Evolutionary conservation across 2,329 filamentous ascomycete species (phyloP).

Genomic region (Nemania serpens): DNA sequence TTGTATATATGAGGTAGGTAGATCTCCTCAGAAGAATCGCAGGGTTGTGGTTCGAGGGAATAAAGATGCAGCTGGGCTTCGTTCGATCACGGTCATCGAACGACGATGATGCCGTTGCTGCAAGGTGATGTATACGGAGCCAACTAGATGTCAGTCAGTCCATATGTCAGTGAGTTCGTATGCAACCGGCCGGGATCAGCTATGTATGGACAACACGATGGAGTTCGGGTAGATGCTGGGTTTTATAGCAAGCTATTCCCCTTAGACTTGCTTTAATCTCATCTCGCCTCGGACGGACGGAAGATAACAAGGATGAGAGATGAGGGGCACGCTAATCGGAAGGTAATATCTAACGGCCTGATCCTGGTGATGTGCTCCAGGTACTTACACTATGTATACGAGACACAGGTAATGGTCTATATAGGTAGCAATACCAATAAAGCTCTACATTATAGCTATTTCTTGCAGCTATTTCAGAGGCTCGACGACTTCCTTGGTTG

Average conservation of each 20-base stretch:
- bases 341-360: neutral
- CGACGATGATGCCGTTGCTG: slow-evolving; percentile 15
- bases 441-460: too few species aligned
- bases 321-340: slow-evolving; percentile 23
- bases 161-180: neutral
- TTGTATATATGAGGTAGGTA: too few species aligned
- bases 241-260: slow-evolving; percentile 13
- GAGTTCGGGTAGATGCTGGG: neutral
- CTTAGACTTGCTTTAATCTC: neutral
- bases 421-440: too few species aligned
- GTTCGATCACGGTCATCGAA: slow-evolving; percentile 14
- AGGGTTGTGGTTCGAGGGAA: slow-evolving; percentile 14
- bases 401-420: too few species aligned
- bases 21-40: neutral
- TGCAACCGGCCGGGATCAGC: slow-evolving; percentile 1
- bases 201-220: neutral
- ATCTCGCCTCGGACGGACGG: slow-evolving; percentile 19
- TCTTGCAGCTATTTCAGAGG: too few species aligned
- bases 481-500: neutral
- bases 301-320: slow-evolving; percentile 6
- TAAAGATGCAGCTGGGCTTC: slow-evolving; percentile 14
- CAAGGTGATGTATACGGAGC: slow-evolving; percentile 1
- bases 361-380: too few species aligned
- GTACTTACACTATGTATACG: too few species aligned
- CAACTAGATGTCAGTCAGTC: neutral